Evolutionary conservation across 2,329 filamentous ascomycete species (phyloP).

Genomic region (Diaporthe nobilis): DNA sequence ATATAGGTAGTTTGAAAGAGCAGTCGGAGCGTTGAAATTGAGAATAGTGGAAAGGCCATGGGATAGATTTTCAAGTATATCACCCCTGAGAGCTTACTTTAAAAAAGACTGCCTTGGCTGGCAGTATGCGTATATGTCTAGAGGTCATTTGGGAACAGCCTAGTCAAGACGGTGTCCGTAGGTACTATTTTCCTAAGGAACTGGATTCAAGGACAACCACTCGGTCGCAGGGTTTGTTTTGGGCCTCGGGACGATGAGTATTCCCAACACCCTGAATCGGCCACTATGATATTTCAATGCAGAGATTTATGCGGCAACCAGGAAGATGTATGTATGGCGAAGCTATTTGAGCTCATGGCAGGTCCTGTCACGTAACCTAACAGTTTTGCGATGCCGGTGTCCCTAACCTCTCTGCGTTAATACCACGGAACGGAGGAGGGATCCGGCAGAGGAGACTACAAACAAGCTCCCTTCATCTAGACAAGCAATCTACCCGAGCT

Average conservation of each 20-base stretch:
- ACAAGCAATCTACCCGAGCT: conserved; percentile 57
- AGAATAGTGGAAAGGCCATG: neutral
- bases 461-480: conserved; percentile 61
- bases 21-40: neutral
- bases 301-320: neutral
- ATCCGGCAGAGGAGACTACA: conserved; percentile 53
- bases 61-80: neutral
- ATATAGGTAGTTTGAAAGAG: neutral
- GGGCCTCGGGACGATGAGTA: neutral
- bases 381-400: conserved; percentile 67
- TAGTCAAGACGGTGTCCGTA: conserved; percentile 64
- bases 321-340: neutral
- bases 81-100: neutral
- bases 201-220: conserved; percentile 68
- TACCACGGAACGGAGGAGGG: conserved; percentile 40
- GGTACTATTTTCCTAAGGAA: conserved; percentile 69
- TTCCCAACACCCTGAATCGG: conserved; percentile 38
- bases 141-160: conserved; percentile 53
- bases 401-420: conserved; percentile 50
- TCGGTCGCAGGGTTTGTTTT: conserved; percentile 59
- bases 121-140: neutral
- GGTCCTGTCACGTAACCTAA: conserved; percentile 27
- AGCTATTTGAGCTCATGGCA: neutral
- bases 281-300: conserved; percentile 61
- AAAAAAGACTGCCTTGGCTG: neutral